Evolutionary conservation across 2,329 filamentous ascomycete genomes (phyloP).

Genomic region (Cladosporium sp.): DNA sequence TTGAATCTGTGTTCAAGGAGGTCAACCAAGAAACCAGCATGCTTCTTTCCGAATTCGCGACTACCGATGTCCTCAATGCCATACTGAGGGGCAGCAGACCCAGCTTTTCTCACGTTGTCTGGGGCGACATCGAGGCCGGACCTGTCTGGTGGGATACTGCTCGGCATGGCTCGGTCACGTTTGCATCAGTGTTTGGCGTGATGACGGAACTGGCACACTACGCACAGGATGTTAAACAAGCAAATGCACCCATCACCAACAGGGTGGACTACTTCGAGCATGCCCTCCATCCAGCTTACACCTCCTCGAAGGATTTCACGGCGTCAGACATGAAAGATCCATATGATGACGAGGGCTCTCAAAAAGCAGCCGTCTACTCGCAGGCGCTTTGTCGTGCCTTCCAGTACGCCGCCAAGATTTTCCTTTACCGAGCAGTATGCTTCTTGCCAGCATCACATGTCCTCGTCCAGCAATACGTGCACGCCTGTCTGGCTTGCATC

Average conservation of each 20-base stretch:
- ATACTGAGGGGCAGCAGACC: conserved; percentile 2
- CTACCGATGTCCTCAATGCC: conserved; percentile 5
- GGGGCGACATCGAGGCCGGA: conserved; percentile 5
- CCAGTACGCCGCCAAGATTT: conserved; percentile 6
- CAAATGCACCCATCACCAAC: background rate
- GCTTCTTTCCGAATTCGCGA: conserved; percentile 7
- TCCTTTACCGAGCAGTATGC: conserved; percentile 8
- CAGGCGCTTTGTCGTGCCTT: conserved; percentile 6
- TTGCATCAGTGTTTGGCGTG: conserved; percentile 5
- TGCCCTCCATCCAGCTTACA: background rate
- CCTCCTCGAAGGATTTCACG: background rate
- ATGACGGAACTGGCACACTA: conserved; percentile 10
- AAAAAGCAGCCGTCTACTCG: conserved; percentile 5
- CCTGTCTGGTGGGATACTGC: conserved; percentile 10
- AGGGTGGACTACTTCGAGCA: conserved; percentile 5
- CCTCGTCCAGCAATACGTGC: conserved; percentile 7
- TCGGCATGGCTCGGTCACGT: background rate
- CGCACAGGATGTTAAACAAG: background rate
- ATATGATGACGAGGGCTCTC: conserved; percentile 1
- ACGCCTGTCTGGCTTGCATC: conserved; percentile 5
- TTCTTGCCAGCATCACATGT: conserved; percentile 1
- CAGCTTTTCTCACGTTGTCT: background rate
- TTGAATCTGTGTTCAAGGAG: background rate
- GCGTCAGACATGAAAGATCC: background rate
- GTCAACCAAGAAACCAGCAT: conserved; percentile 3